Base-by-base conservation (phyloP, 2,329 filamentous ascomycete genomes). In the Aspergillus sp. region DNA sequence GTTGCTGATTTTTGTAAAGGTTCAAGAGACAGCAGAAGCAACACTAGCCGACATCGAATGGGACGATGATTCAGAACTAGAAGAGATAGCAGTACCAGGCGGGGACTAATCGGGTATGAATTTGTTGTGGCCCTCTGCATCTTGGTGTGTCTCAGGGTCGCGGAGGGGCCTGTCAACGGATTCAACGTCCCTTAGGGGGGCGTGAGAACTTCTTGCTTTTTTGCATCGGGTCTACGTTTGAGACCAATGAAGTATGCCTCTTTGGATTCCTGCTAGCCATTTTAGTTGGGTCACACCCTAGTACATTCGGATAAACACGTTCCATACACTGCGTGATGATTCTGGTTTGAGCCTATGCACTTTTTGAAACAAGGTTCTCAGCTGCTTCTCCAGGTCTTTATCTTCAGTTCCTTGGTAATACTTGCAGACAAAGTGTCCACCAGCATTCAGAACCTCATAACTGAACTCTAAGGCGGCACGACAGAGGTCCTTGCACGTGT, bases 381-480 rank as follows among this genome's bases (percentile, higher is more conserved):
- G 79, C 65, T 85, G 85, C 60, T 77, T 80, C 77, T 97, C 91
- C 11, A 99, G 76, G 1, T 79, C 80, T 75, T 90, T 93, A 69
- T 98, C 93, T 73, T 97, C 93, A 5, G 82, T 74, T 3, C 95
- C 95, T 73, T 96, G 91, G 74, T 98, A 99, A 75, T 96, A 99
- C 75, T 99, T 99, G 83, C 93, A 97, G 45, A 99, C 84, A 67
- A 99, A 96, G 72, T 96, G 89, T 2, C 96, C 95, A 19, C 91
- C 91, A 3, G 84, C 77, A 66, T 85, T 88, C 20, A 99, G 82
- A 7, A 91, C 95, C 65, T 96, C 91, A 74, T 87, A 90, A 51
- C 89, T 87, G 76, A 99, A 99, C 13, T 83, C 81, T 44, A 99
- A 80, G 4, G 95, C 95, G 22, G 93, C 91, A 61, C 83, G 79